Evolutionary conservation across 2,329 filamentous ascomycete genomes (phyloP).

Genomic region (Curvularia lunata): DNA sequence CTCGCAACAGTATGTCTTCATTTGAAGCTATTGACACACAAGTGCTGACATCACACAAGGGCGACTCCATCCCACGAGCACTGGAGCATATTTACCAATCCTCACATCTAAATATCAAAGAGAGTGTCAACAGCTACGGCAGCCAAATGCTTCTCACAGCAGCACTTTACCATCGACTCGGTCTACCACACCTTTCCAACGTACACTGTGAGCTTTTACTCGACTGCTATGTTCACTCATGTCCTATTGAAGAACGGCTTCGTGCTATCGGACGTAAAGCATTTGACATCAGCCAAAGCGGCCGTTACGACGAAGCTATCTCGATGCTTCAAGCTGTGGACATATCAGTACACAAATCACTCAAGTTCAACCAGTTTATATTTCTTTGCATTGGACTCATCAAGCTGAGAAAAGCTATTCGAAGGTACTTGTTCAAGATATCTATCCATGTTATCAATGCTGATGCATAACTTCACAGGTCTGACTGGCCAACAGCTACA

Average conservation of each 20-base stretch:
- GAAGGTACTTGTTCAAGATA: conserved; percentile 47
- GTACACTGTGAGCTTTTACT: conserved; percentile 76
- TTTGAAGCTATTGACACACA: neutral
- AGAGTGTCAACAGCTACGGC: conserved; percentile 76
- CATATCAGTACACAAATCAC: conserved; percentile 68
- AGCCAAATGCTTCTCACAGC: conserved; percentile 75
- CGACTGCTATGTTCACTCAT: conserved; percentile 69
- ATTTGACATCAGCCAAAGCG: conserved; percentile 68
- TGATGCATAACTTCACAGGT: conserved; percentile 34
- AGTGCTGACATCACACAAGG: conserved; percentile 47
- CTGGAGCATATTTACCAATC: conserved; percentile 83
- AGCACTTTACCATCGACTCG: conserved; percentile 77
- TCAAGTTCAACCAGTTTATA: conserved; percentile 80
- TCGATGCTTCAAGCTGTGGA: conserved; percentile 65
- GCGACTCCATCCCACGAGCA: conserved; percentile 64
- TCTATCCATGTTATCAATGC: conserved; percentile 17
- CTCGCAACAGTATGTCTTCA: conserved; percentile 70
- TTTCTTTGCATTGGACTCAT: conserved; percentile 70
- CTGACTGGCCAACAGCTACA: conserved; percentile 63
- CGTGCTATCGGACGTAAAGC: conserved; percentile 76
- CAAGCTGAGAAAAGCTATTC: conserved; percentile 68
- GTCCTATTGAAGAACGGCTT: conserved; percentile 77
- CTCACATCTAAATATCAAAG: conserved; percentile 80
- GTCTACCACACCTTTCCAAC: conserved; percentile 63
- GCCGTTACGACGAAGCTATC: conserved; percentile 73